These are phyloP conservation scores for Inga oerstediana DNA, from an alignment of 306 rosid genomes.

Conservation along the genomic window DNA sequence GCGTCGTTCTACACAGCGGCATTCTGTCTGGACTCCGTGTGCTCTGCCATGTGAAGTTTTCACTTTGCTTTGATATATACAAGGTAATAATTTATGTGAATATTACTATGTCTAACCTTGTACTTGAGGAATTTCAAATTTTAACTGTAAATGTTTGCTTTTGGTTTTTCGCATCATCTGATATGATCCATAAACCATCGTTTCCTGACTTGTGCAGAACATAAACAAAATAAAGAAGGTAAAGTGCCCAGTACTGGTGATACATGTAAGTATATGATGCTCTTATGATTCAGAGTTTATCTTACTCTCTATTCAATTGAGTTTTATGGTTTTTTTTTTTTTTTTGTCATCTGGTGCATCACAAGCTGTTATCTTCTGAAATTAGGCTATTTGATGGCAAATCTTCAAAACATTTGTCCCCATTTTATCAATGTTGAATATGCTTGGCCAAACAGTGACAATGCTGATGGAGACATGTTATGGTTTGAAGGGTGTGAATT, in stretches of 20 bases:
- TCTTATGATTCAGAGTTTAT: background rate
- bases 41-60: slow-evolving; percentile 86
- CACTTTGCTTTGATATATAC: slow-evolving; percentile 88
- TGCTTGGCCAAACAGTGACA: background rate
- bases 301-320: background rate
- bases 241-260: slow-evolving; percentile 75
- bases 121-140: background rate
- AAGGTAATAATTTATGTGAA: slow-evolving; percentile 62
- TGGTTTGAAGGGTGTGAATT: no score
- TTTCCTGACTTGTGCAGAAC: slow-evolving; percentile 49
- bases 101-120: background rate
- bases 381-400: background rate
- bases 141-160: background rate
- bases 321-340: background rate
- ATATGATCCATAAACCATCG: background rate
- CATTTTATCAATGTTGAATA: background rate
- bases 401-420: background rate
- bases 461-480: no score
- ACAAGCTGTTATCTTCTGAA: background rate
- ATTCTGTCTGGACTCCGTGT: slow-evolving; percentile 96
- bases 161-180: slow-evolving; percentile 18
- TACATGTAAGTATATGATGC: slow-evolving; percentile 59
- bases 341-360: background rate
- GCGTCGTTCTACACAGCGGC: slow-evolving; percentile 95
- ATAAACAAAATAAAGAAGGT: slow-evolving; percentile 68